A percentile compares a stretch with the other conserved stretches of the same genome.
Evolutionary conservation across 495 filamentous ascomycete species (phyloP).

Genomic region (Tuber calosporum): DNA sequence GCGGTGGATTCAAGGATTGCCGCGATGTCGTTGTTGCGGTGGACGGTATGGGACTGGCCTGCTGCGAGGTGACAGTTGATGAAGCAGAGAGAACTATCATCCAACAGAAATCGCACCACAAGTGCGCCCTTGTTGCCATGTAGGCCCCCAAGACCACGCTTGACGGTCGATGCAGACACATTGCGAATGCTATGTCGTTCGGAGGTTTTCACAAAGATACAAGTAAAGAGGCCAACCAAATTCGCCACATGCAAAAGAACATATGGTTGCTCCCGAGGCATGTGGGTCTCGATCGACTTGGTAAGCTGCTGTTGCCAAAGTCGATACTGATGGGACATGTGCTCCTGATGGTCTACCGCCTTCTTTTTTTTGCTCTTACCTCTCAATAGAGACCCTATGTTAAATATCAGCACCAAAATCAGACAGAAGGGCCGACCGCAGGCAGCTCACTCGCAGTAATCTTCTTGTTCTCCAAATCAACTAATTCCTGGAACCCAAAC

Average conservation of each 20-base stretch:
- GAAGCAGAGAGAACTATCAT: constrained; percentile 90
- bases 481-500: constrained; percentile 96
- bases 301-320: constrained; percentile 88
- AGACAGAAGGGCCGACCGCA: neutral
- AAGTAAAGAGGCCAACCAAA: constrained; percentile 89
- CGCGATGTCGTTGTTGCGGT: constrained; percentile 88
- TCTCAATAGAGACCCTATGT: constrained; percentile 59
- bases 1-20: constrained; percentile 73
- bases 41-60: constrained; percentile 77
- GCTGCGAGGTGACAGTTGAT: constrained; percentile 97
- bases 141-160: constrained; percentile 86
- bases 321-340: constrained; percentile 95
- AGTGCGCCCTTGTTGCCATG: constrained; percentile 98
- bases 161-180: constrained; percentile 72
- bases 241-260: constrained; percentile 78
- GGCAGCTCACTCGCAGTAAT: constrained; percentile 74
- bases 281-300: constrained; percentile 68
- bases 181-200: constrained; percentile 67
- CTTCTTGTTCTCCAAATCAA: constrained; percentile 94
- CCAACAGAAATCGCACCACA: constrained; percentile 77
- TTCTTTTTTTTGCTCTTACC: constrained; percentile 75
- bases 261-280: constrained; percentile 73
- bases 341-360: constrained; percentile 67
- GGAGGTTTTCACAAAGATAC: constrained; percentile 80
- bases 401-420: constrained; percentile 35